Conservation (phyloP, 2,329 filamentous ascomycete species). For the Coleophoma eucalyptorum region DNA sequence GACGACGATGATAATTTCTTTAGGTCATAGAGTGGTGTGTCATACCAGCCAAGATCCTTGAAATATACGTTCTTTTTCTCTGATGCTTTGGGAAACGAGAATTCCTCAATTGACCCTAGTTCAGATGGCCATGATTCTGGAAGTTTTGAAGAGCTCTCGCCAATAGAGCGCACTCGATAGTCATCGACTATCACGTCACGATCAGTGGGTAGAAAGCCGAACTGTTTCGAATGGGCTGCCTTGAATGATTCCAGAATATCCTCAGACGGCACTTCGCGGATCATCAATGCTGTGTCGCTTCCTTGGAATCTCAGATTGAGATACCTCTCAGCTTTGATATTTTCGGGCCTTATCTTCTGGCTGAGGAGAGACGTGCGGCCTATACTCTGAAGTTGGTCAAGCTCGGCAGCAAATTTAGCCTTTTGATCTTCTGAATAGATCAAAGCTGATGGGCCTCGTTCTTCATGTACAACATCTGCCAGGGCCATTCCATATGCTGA, state of each 20-base stretch:
- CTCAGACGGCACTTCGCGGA: constrained; percentile 59
- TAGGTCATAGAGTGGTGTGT: constrained; percentile 77
- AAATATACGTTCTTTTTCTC: constrained; percentile 54
- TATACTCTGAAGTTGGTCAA: constrained; percentile 71
- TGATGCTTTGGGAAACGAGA: constrained; percentile 45
- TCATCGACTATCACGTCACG: constrained; percentile 85
- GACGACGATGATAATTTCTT: not conserved
- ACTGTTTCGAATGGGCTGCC: constrained; percentile 82
- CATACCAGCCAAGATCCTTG: constrained; percentile 49
- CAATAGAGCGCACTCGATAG: constrained; percentile 79
- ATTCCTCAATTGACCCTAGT: constrained; percentile 63
- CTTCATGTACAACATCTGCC: constrained; percentile 85
- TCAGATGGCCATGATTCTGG: constrained; percentile 51
- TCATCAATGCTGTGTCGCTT: constrained; percentile 85
- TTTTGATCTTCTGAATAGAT: constrained; percentile 48
- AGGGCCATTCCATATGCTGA: constrained; percentile 89
- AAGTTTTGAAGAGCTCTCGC: constrained; percentile 25
- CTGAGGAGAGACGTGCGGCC: constrained; percentile 61
- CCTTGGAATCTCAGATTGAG: constrained; percentile 88
- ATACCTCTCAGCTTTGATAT: constrained; percentile 82
- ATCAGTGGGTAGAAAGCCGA: constrained; percentile 72
- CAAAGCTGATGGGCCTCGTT: constrained; percentile 67
- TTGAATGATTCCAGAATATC: constrained; percentile 75
- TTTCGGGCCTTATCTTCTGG: constrained; percentile 70
- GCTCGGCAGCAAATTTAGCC: constrained; percentile 61